phyloP scores from a whole-genome alignment of 2,329 filamentous ascomycete species.

The Botrytis pseudocinerea region DNA sequence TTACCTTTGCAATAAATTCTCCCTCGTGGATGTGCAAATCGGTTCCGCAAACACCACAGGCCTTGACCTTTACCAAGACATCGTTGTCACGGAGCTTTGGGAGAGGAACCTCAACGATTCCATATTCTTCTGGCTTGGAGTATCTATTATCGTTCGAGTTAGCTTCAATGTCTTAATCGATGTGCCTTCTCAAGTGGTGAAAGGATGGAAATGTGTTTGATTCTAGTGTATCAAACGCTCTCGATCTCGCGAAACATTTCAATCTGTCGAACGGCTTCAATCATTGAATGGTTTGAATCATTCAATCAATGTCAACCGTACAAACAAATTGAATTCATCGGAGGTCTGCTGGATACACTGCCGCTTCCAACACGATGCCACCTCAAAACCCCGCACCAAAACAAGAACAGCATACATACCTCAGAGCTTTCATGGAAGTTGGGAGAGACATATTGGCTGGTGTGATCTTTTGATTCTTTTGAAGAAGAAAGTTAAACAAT shows the following conservation, averaged over 20 bases:
- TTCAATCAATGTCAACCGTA: background rate
- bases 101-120: constrained; percentile 62
- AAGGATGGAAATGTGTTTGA: background rate
- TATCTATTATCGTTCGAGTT: constrained; percentile 45
- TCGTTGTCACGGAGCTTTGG: constrained; percentile 44
- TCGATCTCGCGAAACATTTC: background rate
- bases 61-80: constrained; percentile 62
- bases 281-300: background rate
- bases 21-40: constrained; percentile 64
- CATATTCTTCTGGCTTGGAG: constrained; percentile 61
- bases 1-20: constrained; percentile 60
- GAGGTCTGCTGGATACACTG: background rate
- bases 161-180: background rate
- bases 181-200: background rate
- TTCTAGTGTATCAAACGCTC: background rate
- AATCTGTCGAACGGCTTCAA: background rate
- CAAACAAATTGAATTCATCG: background rate
- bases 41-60: constrained; percentile 58
- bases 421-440: constrained; percentile 58
- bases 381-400: background rate
- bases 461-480: constrained; percentile 16
- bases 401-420: constrained; percentile 45
- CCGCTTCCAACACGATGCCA: background rate
- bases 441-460: constrained; percentile 43
- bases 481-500: background rate